Base-by-base conservation (phyloP, 2,329 filamentous ascomycete genomes). In the Coniochaeta prunicola region DNA sequence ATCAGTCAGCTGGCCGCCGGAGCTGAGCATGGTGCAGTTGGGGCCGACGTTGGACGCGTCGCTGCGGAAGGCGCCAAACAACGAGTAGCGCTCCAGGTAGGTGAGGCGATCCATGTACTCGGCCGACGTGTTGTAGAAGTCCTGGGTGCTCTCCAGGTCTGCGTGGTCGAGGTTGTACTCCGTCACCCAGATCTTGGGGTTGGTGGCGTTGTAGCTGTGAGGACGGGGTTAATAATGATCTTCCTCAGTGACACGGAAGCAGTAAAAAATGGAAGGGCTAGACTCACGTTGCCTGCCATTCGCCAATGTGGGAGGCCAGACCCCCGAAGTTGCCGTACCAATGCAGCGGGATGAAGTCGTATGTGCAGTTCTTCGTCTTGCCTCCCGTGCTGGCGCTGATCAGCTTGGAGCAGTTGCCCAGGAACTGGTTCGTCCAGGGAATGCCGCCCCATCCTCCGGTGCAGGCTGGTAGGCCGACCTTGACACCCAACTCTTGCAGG, bases 51-150 rank as follows among this genome's bases (percentile, higher is more conserved):
- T 93, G 62, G 86, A 89, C 17, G 82, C 82, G 56, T 80, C 75
- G 3, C 83, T 84, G 57, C 89, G 81, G 69, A 93, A 93, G 9
- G 87, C 81, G 53, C 89, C 90, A 66, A 92, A 94, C 71, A 88
- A 89, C 0, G 86, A 85, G 70, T 93, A 93, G 30, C 83, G 82
- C 1, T 80, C 83, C 17, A 92, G 77, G 58, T 80, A 85, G 15
- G 77, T 74, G 57, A 85, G 71, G 1, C 79, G 76, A 69, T 93
- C 89, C 61, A 93, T 82, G 70, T 85, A 91, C 50, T 83, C 78
- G 57, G 81, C 71, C 2, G 82, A 85, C 65, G 77, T 77, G 66
- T 91, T 91, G 75, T 84, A 92, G 68, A 90, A 91, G 0, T 69
- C 64, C 68, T 91, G 82, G 0, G 86, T 87, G 0, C 77, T 72